Evolutionary conservation across 108 stramenopile species (phyloP), one percentile per base, ranked within the genome.

Genomic region (Poteriospumella lacustris): DNA sequence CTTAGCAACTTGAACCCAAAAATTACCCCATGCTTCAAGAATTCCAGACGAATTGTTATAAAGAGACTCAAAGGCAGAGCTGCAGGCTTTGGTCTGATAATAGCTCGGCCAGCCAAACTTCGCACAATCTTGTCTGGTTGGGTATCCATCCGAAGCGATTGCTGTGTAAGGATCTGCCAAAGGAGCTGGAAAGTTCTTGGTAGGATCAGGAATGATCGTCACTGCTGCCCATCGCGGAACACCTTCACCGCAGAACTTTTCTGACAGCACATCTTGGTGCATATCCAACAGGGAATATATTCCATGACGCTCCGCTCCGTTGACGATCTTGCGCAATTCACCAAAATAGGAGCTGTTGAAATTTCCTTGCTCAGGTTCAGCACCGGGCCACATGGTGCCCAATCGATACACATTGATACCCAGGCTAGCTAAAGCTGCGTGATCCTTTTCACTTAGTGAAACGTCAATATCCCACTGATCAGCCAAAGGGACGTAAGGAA

Each of bases 351-450:
- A 19, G 19, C 12, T 39, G 40, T 68, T 68, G 64, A 5, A 1
- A 47, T 44, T 42, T 24, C 26, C 56, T 1, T 1, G 56, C 24
- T 76, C 1, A 1, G 75, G 75, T n/a, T 3, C 43, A 39, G n/a
- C 75, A 2, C 75, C 75, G n/a, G 75, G 75, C 75, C 75, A 76
- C 75, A 76, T 76, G 26, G 43, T 42, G 2, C 75, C 75, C 1
- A 76, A 12, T 2, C 68, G 3, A 2, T 39, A 31, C 1, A 31
- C 68, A 39, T 69, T 69, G 5, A 69, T 5, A n/a, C 68, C 68
- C 43, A 56, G 52, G 24, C 24, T 24, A 19, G 52, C 52, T 56
- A 56, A 24, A 15, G 52, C 24, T 15, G 24, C 24, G 52, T 56
- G 52, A 56, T 56, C 52, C 24, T 56, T 24, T 56, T 56, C 24